Evolutionary conservation across 495 filamentous ascomycete species (phyloP).

Genomic region (Clohesyomyces aquaticus): DNA sequence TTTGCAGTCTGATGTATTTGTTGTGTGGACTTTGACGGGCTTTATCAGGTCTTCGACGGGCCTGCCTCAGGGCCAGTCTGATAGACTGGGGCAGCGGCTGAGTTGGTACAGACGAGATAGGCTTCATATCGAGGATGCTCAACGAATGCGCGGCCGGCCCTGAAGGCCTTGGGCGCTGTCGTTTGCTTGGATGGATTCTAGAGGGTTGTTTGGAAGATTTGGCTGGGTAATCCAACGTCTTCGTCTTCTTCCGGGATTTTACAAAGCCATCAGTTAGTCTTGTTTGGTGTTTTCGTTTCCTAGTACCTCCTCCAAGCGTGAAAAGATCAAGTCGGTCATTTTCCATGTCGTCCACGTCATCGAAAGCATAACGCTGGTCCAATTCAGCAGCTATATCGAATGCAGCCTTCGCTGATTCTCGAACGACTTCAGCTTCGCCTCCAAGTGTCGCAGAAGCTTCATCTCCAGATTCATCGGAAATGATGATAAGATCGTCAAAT

Average conservation of each 20-base stretch:
- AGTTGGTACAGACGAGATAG: constrained; percentile 3
- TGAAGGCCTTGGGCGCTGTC: not conserved
- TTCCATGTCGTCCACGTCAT: constrained; percentile 51
- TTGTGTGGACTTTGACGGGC: constrained; percentile 74
- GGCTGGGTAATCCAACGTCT: not conserved
- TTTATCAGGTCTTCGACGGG: constrained; percentile 60
- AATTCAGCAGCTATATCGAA: constrained; percentile 10
- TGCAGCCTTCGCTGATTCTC: not conserved
- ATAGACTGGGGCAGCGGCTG: constrained; percentile 69
- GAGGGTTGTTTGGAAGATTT: too few relatives aligned
- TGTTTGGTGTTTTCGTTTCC: constrained; percentile 39
- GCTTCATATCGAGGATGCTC: constrained; percentile 67
- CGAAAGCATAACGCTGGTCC: constrained; percentile 32
- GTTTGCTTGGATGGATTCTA: too few relatives aligned
- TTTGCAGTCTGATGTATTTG: constrained; percentile 76
- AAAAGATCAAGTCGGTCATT: constrained; percentile 61
- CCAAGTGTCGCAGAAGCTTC: not conserved
- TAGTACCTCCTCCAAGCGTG: constrained; percentile 53
- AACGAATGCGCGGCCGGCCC: too few relatives aligned
- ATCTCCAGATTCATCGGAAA: constrained; percentile 35
- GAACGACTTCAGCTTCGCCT: not conserved
- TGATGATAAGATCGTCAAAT: constrained; percentile 6
- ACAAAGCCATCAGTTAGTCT: constrained; percentile 37
- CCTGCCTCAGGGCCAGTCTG: constrained; percentile 73
- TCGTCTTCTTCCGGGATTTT: constrained; percentile 40